Conservation (phyloP, 2,329 filamentous ascomycete species). For the Aspergillus luchuensis region DNA sequence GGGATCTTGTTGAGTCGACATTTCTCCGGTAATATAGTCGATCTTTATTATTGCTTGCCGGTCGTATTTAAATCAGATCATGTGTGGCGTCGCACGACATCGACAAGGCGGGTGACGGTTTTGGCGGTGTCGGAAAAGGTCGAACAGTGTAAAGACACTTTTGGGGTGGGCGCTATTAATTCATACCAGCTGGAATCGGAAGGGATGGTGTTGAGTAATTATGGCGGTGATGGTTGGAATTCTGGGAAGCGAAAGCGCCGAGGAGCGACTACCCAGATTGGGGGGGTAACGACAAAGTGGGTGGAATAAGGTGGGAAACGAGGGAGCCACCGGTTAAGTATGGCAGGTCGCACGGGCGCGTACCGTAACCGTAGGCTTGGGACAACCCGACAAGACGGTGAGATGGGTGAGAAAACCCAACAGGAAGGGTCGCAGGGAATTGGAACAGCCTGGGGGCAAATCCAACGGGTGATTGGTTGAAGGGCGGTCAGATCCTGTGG, state of each 20-base stretch:
- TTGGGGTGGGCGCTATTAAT: neutral
- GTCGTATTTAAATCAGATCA: neutral
- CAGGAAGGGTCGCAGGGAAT: constrained; percentile 17
- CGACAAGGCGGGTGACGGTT: neutral
- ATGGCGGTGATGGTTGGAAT: neutral
- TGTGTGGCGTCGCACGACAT: neutral
- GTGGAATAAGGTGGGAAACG: neutral
- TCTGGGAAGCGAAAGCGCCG: neutral
- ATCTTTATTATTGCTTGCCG: neutral
- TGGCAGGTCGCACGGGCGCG: constrained; percentile 22
- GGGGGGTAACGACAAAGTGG: neutral
- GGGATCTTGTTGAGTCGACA: constrained; percentile 27
- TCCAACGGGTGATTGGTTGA: constrained; percentile 23
- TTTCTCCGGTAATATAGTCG: constrained; percentile 9
- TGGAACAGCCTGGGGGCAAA: constrained; percentile 7
- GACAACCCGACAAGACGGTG: constrained; percentile 28
- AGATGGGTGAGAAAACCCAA: constrained; percentile 17
- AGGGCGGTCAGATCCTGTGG: constrained; percentile 25
- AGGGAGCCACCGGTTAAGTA: constrained; percentile 12
- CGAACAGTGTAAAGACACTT: neutral
- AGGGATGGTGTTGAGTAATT: neutral
- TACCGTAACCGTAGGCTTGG: constrained; percentile 28
- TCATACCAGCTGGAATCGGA: neutral
- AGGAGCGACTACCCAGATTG: neutral
- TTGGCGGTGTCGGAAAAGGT: neutral